Conservation (phyloP, 768 basidiomycete genomes). For the Hemileccinum impolitum region DNA sequence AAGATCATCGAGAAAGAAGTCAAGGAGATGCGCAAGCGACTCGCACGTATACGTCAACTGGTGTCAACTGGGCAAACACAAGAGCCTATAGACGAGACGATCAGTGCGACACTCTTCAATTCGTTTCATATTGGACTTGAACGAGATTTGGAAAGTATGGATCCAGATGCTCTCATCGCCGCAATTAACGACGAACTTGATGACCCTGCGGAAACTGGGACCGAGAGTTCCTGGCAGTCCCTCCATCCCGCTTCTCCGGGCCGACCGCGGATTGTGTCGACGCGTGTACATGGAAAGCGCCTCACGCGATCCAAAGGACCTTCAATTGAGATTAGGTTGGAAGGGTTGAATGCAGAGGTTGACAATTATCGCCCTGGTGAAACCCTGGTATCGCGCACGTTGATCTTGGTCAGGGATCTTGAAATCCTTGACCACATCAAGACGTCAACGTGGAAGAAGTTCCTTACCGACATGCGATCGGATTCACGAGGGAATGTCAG, state of each 20-base stretch:
- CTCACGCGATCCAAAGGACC: constrained; percentile 73
- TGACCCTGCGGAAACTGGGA: constrained; percentile 69
- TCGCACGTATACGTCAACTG: constrained; percentile 88
- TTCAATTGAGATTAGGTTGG: constrained; percentile 81
- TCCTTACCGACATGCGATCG: constrained; percentile 79
- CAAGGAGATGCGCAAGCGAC: constrained; percentile 78
- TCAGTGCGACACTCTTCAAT: constrained; percentile 82
- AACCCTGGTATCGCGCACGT: constrained; percentile 58
- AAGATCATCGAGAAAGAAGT: constrained; percentile 84
- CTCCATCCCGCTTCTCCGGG: constrained; percentile 54
- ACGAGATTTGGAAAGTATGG: constrained; percentile 68
- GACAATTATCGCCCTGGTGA: constrained; percentile 60
- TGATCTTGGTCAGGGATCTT: constrained; percentile 65
- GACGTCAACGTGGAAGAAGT: constrained; percentile 98
- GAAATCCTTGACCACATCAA: constrained; percentile 98
- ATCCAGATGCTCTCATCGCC: constrained; percentile 74
- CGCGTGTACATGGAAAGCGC: constrained; percentile 52
- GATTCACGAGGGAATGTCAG: constrained; percentile 86
- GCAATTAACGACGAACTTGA: constrained; percentile 91
- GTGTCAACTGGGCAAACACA: constrained; percentile 87
- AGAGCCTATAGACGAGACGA: constrained; percentile 68
- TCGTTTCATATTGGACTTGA: constrained; percentile 93
- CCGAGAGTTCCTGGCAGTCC: constrained; percentile 89
- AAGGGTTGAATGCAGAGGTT: constrained; percentile 59
- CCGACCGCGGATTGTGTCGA: constrained; percentile 30